These are phyloP conservation scores for Claviceps sp. DNA, from an alignment of 2,329 filamentous ascomycete genomes.

Conservation along the genomic window DNA sequence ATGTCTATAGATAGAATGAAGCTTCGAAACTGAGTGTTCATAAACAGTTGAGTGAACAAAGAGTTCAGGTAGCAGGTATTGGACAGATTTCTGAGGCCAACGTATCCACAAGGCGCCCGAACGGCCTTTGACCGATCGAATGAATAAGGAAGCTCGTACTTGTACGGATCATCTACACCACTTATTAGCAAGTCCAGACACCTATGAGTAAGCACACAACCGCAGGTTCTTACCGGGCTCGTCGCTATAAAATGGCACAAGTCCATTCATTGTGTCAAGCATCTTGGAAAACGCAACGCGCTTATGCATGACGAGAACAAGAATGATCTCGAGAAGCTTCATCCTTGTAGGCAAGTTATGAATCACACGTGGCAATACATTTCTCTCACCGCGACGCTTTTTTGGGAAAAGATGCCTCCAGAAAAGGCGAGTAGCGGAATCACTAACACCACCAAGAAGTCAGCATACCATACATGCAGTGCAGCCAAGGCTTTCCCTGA, in stretches of 20 bases:
- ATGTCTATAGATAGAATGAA: conserved; percentile 63
- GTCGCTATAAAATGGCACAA: conserved; percentile 25
- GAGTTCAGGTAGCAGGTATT: conserved; percentile 98
- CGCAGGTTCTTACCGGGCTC: conserved; percentile 22
- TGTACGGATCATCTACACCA: conserved; percentile 33
- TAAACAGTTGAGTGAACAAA: conserved; percentile 84
- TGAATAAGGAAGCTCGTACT: conserved; percentile 44
- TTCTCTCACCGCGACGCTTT: conserved; percentile 2
- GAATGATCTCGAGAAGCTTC: conserved; percentile 47
- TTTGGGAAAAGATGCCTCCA: conserved; percentile 52
- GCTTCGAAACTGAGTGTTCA: conserved; percentile 77
- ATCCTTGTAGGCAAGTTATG: conserved; percentile 42
- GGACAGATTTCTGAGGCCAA: conserved; percentile 81
- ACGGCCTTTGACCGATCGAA: conserved; percentile 56
- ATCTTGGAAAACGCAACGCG: conserved; percentile 34
- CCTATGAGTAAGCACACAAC: not conserved
- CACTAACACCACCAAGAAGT: conserved; percentile 8
- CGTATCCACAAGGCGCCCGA: conserved; percentile 67
- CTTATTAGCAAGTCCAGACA: not conserved
- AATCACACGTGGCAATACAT: conserved; percentile 25
- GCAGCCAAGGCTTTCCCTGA: not conserved
- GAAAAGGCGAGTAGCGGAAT: conserved; percentile 34
- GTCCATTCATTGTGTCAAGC: conserved; percentile 25
- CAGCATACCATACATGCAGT: not conserved
- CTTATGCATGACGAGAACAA: conserved; percentile 39